A percentile compares a stretch with the other conserved stretches of the same genome.
phyloP scores from a whole-genome alignment of 139 green algal genomes.

The Dunaliella sp. region DNA sequence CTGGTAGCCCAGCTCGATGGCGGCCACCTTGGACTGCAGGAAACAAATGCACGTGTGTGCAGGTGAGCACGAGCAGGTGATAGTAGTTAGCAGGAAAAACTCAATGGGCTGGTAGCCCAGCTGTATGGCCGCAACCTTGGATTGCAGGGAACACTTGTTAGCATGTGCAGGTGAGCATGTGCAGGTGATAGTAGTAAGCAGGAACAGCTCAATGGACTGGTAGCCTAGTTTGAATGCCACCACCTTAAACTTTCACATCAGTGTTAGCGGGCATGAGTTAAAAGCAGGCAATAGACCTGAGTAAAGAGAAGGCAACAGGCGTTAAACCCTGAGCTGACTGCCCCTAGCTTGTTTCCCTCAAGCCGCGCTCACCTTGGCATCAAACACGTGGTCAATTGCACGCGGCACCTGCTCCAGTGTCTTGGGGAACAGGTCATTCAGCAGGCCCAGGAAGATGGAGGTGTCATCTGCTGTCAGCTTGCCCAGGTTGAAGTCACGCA shows the following conservation, averaged over 20 bases:
- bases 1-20: slow-evolving; percentile 80
- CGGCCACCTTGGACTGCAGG: slow-evolving; percentile 60
- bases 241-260: slow-evolving; percentile 65
- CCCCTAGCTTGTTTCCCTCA: too few species aligned
- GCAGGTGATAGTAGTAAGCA: too few species aligned
- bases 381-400: slow-evolving; percentile 73
- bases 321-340: too few species aligned
- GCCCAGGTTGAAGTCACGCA: slow-evolving; percentile 94
- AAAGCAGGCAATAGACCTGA: too few species aligned
- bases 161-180: too few species aligned
- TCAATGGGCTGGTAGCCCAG: slow-evolving; percentile 84
- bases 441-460: slow-evolving; percentile 88
- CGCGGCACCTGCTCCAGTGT: slow-evolving; percentile 79
- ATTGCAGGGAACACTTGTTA: too few species aligned
- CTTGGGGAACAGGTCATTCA: slow-evolving; percentile 92
- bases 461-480: slow-evolving; percentile 90
- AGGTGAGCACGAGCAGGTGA: too few species aligned
- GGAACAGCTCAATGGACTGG: slow-evolving; percentile 85
- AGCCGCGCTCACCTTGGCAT: slow-evolving; percentile 64
- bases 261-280: too few species aligned
- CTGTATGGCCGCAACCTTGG: slow-evolving; percentile 71
- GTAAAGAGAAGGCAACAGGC: too few species aligned
- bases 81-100: slow-evolving; percentile 90
- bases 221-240: slow-evolving; percentile 77
- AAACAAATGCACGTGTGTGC: too few species aligned